These are phyloP conservation scores for Paracoccidioides brasiliensis DNA, from an alignment of 2,329 filamentous ascomycete species.

Conservation along the genomic window DNA sequence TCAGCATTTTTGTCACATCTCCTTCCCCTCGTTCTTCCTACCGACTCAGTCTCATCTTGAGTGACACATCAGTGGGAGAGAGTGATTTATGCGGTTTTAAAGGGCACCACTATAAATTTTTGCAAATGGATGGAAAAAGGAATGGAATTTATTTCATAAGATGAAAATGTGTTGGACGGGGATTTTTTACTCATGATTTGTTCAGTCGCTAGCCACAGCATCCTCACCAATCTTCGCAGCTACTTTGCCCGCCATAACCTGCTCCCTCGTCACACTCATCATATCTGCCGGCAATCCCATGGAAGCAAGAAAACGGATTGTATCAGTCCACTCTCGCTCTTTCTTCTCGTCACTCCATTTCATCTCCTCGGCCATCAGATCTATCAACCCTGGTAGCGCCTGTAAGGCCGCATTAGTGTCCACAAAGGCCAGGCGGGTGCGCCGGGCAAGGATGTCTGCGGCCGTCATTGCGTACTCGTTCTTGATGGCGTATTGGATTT, in stretches of 20 bases:
- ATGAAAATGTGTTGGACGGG: background rate
- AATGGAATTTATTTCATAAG: background rate
- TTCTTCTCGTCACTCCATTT: slow-evolving; percentile 54
- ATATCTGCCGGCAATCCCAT: slow-evolving; percentile 3
- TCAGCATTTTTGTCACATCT: background rate
- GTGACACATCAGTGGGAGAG: background rate
- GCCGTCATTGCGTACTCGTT: slow-evolving; percentile 74
- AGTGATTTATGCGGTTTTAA: background rate
- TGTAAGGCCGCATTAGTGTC: slow-evolving; percentile 71
- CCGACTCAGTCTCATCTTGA: background rate
- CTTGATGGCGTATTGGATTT: slow-evolving; percentile 62
- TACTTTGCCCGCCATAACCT: slow-evolving; percentile 2
- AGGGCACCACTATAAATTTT: background rate
- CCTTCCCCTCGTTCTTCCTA: background rate
- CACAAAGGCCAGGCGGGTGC: slow-evolving; percentile 64
- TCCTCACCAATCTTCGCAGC: background rate
- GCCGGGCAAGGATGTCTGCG: slow-evolving; percentile 61
- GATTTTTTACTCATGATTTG: background rate
- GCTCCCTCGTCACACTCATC: slow-evolving; percentile 3
- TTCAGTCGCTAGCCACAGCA: background rate
- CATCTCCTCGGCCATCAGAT: slow-evolving; percentile 64
- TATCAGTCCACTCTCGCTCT: slow-evolving; percentile 60
- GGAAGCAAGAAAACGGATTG: slow-evolving; percentile 29
- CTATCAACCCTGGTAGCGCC: slow-evolving; percentile 61
- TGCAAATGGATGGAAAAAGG: background rate